A percentile compares a stretch with the other conserved stretches of the same genome.
These are phyloP conservation scores for Ustilago vetiveriae DNA, from an alignment of 1,284 basidiomycete genomes.

Conservation along the genomic window DNA sequence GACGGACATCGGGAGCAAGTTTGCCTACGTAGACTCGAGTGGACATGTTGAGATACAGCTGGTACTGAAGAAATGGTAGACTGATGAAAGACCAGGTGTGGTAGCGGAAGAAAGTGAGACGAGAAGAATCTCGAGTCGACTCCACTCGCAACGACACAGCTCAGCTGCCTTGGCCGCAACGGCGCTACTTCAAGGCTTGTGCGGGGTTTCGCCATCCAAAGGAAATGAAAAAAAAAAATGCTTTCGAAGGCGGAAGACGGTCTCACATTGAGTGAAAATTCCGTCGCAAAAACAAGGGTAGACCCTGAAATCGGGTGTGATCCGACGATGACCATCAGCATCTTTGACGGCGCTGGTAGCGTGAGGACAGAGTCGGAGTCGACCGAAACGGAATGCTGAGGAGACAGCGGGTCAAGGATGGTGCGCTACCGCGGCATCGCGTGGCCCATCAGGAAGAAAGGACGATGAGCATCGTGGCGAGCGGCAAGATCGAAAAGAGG, in stretches of 20 bases:
- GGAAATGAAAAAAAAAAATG: too few relatives aligned
- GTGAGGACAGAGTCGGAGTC: too few relatives aligned
- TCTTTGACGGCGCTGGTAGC: neutral
- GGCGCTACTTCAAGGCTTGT: too few relatives aligned
- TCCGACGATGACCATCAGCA: neutral
- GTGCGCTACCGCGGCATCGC: neutral
- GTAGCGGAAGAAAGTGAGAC: neutral
- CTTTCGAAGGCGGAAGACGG: too few relatives aligned
- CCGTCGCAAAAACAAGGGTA: neutral
- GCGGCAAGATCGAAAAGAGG: slow-evolving; percentile 4
- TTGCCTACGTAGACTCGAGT: slow-evolving; percentile 64
- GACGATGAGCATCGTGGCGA: neutral
- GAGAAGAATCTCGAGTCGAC: slow-evolving; percentile 5
- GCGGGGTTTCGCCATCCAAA: too few relatives aligned
- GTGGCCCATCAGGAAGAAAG: neutral
- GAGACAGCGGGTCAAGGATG: neutral
- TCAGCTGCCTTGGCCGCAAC: neutral
- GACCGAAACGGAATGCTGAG: too few relatives aligned
- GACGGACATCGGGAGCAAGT: slow-evolving; percentile 56
- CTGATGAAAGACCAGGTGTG: slow-evolving; percentile 3
- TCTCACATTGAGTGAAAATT: neutral
- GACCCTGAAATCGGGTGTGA: slow-evolving; percentile 1
- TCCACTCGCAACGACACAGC: too few relatives aligned
- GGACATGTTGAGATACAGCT: slow-evolving; percentile 23
- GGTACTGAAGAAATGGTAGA: neutral